Evolutionary conservation across 2,329 filamentous ascomycete genomes (phyloP).

Genomic region (Periconia digitata): DNA sequence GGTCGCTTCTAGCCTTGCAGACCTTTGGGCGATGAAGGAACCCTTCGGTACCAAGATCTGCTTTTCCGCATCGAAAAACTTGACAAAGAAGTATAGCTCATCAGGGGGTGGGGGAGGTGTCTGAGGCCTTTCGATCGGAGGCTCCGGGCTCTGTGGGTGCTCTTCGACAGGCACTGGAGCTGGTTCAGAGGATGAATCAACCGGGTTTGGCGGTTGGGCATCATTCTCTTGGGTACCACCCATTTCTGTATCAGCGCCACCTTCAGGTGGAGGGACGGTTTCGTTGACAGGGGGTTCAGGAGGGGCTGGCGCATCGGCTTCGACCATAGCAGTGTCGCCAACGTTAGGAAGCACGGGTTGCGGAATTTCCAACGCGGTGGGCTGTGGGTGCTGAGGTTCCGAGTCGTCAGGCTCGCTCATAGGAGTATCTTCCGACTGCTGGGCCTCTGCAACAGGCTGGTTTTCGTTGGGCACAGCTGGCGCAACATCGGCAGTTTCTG

Average conservation of each 20-base stretch:
- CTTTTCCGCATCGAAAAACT: slow-evolving; percentile 41
- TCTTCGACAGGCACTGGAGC: slow-evolving; percentile 10
- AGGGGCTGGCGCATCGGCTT: slow-evolving; percentile 15
- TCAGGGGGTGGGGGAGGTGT: slow-evolving; percentile 28
- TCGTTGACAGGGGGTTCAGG: slow-evolving; percentile 26
- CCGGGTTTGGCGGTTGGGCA: slow-evolving; percentile 14
- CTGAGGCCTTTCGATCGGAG: slow-evolving; percentile 7
- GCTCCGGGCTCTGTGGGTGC: slow-evolving; percentile 18
- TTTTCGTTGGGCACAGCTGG: slow-evolving; percentile 4
- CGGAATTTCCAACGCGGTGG: slow-evolving; percentile 8
- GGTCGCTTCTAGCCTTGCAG: slow-evolving; percentile 37
- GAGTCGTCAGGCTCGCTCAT: slow-evolving; percentile 44
- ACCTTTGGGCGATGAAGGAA: slow-evolving; percentile 33
- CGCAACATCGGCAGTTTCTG: slow-evolving; percentile 2
- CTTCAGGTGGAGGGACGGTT: slow-evolving; percentile 14
- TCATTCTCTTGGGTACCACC: slow-evolving; percentile 33
- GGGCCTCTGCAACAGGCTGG: slow-evolving; percentile 11
- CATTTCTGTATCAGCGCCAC: slow-evolving; percentile 38
- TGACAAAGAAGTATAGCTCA: slow-evolving; percentile 46
- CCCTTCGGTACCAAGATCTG: slow-evolving; percentile 37
- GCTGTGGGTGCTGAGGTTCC: slow-evolving; percentile 2
- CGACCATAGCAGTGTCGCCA: slow-evolving; percentile 28
- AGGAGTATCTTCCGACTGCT: slow-evolving; percentile 34
- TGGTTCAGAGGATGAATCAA: slow-evolving; percentile 16
- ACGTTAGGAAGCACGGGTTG: slow-evolving; percentile 1